Base-by-base conservation (phyloP, 768 basidiomycete genomes). In the Pulveroboletus sp. region DNA sequence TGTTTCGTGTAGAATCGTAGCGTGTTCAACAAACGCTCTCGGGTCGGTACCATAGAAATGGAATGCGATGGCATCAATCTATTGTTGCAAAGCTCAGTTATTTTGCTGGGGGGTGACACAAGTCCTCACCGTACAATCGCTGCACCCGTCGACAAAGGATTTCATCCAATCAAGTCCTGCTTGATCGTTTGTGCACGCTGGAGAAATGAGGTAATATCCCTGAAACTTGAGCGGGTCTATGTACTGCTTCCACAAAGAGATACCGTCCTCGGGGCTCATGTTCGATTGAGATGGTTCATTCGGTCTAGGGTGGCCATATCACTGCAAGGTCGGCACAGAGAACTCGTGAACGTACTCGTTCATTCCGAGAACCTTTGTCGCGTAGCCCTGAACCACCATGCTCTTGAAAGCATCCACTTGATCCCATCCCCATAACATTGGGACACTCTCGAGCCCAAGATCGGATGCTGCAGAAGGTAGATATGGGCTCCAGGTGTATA, bases 381-480 rank as follows among this genome's bases (percentile, higher is more conserved):
- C 78, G 58, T 84, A 81, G 35, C 80, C 81, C 14, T 64, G 54
- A 42, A 74, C 68, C 28, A 83, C 77, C 38, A 69, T 50, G 2
- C 62, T 62, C 49, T 72, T 56, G 64, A 86, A 86, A 14, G 77
- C 71, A 7, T 46, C 53, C 24, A 74, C 61, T 47, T 86, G 74
- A 27, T 76, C 72, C 7, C 63, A 56, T 53, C 86, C 83, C 88
- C 88, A 91, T 1, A 90, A 65, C 86, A 88, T 88, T 38, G 87
- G 80, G 40, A 79, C 72, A 55, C 70, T 81, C 9, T 76, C 66
- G 35, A 84, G 63, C n/a, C 81, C 83, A 46, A 77, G 66, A 6
- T 61, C 30, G 13, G 72, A 67, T 2, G 74, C 69, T 1, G 59
- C 55, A n/a, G 55, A 47, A 18, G 83, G 78, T 42, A 69, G 68